phyloP scores from a whole-genome alignment of 805 yeast species.

The Lachancea lanzarotensis region DNA sequence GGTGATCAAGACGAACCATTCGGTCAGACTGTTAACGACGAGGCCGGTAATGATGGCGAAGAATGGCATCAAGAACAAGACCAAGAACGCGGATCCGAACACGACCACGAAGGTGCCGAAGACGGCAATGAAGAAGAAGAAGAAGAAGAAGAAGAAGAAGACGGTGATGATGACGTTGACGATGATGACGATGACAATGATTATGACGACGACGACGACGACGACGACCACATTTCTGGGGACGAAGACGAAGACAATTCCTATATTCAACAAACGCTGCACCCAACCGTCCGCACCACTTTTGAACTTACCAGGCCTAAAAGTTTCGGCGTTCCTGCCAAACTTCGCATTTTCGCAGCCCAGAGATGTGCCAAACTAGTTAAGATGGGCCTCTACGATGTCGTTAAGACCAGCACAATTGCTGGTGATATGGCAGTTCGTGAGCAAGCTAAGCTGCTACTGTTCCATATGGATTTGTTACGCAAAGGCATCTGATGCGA shows the following conservation, averaged over 20 bases:
- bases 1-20: too few relatives aligned
- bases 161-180: neutral
- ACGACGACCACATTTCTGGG: neutral
- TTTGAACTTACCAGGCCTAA: slow-evolving; percentile 14
- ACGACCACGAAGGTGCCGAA: slow-evolving; percentile 6
- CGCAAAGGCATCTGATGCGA: slow-evolving; percentile 12
- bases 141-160: slow-evolving; percentile 7
- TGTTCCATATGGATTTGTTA: slow-evolving; percentile 29
- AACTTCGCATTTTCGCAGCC: slow-evolving; percentile 19
- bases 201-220: neutral
- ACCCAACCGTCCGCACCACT: neutral
- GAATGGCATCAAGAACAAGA: neutral
- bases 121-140: slow-evolving; percentile 3
- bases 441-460: slow-evolving; percentile 29
- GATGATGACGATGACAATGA: neutral
- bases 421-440: slow-evolving; percentile 26
- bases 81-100: neutral
- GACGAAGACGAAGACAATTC: neutral
- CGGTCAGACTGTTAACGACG: too few relatives aligned
- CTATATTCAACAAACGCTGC: neutral
- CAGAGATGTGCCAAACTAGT: slow-evolving; percentile 27
- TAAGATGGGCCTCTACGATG: slow-evolving; percentile 24
- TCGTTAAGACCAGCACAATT: slow-evolving; percentile 24
- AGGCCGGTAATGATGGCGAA: too few relatives aligned
- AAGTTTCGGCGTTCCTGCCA: slow-evolving; percentile 8